Evolutionary conservation across 2,329 filamentous ascomycete genomes (phyloP).

Genomic region (Cryphonectria radicalis): DNA sequence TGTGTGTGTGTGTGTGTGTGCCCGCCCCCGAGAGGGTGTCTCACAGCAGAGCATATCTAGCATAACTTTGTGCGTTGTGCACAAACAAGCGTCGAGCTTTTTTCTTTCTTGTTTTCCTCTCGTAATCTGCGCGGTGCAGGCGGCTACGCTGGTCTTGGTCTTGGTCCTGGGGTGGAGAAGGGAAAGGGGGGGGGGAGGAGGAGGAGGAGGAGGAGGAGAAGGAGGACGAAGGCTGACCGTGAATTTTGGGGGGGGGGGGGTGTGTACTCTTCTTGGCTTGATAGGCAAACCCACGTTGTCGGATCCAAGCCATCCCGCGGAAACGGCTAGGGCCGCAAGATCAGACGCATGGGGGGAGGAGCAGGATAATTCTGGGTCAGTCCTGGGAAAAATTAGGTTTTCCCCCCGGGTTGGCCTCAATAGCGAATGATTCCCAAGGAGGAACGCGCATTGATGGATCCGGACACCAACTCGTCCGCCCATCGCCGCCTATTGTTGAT

Average conservation of each 20-base stretch:
- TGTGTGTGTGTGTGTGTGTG: too few species aligned
- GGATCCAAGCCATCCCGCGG: conserved; percentile 3
- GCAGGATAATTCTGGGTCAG: not conserved
- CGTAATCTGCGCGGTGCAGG: not conserved
- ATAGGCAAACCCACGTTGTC: conserved; percentile 4
- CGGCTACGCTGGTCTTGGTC: not conserved
- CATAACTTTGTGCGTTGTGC: not conserved
- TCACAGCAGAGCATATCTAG: not conserved
- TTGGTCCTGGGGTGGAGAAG: not conserved
- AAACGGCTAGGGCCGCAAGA: conserved; percentile 1
- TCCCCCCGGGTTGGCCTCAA: not conserved
- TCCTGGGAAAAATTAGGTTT: not conserved
- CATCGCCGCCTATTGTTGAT: not conserved
- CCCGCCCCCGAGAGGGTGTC: not conserved
- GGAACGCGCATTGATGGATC: not conserved
- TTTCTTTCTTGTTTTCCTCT: not conserved
- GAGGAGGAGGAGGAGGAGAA: too few species aligned
- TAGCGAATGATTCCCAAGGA: not conserved
- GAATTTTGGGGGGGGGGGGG: not conserved
- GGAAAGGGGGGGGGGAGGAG: too few species aligned
- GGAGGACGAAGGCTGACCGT: not conserved
- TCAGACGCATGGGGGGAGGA: not conserved
- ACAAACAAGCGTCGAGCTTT: not conserved
- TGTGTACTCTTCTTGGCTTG: not conserved
- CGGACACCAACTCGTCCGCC: not conserved